Evolutionary conservation across 2,329 filamentous ascomycete genomes (phyloP).

Genomic region (Exutisphaerella laricina): DNA sequence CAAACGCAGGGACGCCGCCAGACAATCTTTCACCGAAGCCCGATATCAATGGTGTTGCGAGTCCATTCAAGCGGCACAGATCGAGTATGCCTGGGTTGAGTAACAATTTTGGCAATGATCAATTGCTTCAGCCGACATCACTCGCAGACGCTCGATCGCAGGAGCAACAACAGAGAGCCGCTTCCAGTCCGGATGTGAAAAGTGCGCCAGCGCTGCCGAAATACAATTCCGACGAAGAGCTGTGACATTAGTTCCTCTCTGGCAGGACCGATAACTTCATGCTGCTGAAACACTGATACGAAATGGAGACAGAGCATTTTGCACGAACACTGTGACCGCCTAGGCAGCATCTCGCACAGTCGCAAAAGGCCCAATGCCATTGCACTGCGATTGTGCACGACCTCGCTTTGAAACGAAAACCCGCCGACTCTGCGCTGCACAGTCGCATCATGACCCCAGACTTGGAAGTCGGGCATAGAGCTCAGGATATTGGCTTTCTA

Average conservation of each 20-base stretch:
- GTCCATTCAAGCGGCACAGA: conserved; percentile 70
- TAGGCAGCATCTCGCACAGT: too few relatives aligned
- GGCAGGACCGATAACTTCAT: background rate
- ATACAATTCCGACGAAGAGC: conserved; percentile 43
- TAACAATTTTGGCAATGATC: conserved; percentile 24
- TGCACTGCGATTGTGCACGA: too few relatives aligned
- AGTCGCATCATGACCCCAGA: too few relatives aligned
- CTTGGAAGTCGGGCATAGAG: too few relatives aligned
- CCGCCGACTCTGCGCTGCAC: too few relatives aligned
- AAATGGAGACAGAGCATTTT: background rate
- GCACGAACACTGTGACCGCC: too few relatives aligned
- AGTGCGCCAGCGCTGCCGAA: conserved; percentile 11
- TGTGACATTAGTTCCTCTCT: conserved; percentile 31
- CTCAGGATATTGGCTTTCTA: too few relatives aligned
- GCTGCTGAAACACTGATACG: conserved; percentile 2
- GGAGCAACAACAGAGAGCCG: conserved; percentile 27
- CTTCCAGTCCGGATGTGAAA: conserved; percentile 26
- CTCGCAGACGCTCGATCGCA: conserved; percentile 20
- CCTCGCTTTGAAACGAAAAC: too few relatives aligned
- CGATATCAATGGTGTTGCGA: conserved; percentile 54
- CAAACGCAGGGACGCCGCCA: conserved; percentile 32
- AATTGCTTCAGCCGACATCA: conserved; percentile 16
- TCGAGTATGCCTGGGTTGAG: conserved; percentile 49
- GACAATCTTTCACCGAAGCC: conserved; percentile 20
- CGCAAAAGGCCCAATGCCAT: too few relatives aligned